Base-by-base conservation (phyloP, 1,139 yeast species). In the Hemisphaericaspora lyxosophila region DNA sequence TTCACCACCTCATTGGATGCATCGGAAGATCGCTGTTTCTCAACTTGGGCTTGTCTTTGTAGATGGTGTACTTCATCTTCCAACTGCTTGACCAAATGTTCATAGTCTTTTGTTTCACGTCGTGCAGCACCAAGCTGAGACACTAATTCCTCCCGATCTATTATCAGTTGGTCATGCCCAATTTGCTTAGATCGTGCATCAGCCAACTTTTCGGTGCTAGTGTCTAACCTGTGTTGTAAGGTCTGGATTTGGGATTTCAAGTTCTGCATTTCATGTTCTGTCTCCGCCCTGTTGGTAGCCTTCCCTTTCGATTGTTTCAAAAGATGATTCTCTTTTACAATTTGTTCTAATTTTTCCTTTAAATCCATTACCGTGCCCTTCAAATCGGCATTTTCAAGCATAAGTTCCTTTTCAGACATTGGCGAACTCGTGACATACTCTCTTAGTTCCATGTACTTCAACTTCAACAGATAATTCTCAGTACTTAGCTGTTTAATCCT, bases 391-490 rank as follows among this genome's bases (percentile, higher is more conserved):
- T 40, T 39, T 18, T 35, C 43, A 16, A 35, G 12, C 26, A 35
- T 39, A 11, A 38, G 30, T 8, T 43, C 41, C 15, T 32, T 36
- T 26, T 43, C 47, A 19, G 28, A 18, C 8, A 18, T 27, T 8
- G 47, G 44, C 32, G 43, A 34, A 15, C 33, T 31, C 15, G 42
- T 45, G 23, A 46, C 36, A 11, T 40, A 39, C 13, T 36, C 35
- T 26, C 37, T 26, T 13, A 46, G 33, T 25, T 46, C 47, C 33
- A 39, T 38, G 23, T 38, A 45, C 24, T 45, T 44, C 3, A 45
- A 34, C 19, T 40, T 41, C 46, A 43, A 43, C 16, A 36, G 38
- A 22, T 34, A 35, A 33, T 40, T 42, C 30, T 46, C 48, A 22
- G 36, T 31, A 13, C 37, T 31, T 23, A 46, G 36, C 9, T 36